Conservation (phyloP, 345 rosid species). For the Atalantia buxifolia region DNA sequence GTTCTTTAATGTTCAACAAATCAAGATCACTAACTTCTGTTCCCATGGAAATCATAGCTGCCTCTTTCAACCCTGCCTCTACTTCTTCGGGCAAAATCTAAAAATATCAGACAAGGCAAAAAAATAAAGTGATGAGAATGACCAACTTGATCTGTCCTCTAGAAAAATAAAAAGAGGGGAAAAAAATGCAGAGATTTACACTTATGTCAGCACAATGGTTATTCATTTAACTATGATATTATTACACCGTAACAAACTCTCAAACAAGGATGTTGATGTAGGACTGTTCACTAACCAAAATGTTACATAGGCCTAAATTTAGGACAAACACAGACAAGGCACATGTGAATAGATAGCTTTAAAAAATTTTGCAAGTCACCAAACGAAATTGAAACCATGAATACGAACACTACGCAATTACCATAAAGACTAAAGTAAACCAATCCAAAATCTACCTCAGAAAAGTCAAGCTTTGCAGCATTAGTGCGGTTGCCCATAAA, state of each 20-base stretch:
- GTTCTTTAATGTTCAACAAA: slow-evolving; percentile 66
- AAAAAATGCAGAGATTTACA: not conserved
- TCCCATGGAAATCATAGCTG: slow-evolving; percentile 89
- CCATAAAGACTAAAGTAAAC: not conserved
- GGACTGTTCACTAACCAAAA: not conserved
- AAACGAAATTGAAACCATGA: not conserved
- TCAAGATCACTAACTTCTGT: slow-evolving; percentile 86
- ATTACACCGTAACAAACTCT: not conserved
- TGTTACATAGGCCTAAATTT: not conserved
- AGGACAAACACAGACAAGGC: not conserved
- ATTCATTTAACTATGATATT: not conserved
- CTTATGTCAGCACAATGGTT: not conserved
- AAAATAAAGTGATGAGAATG: not conserved
- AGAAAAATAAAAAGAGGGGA: not conserved
- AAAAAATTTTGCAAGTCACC: not conserved
- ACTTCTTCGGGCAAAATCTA: slow-evolving; percentile 70
- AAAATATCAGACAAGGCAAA: not conserved
- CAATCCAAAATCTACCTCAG: slow-evolving; percentile 44
- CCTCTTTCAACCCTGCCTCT: slow-evolving; percentile 78
- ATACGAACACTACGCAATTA: not conserved
- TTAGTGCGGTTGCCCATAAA: slow-evolving; percentile 75
- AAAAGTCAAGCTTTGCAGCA: slow-evolving; percentile 86
- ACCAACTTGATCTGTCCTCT: not conserved
- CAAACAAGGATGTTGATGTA: not conserved
- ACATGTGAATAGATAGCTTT: not conserved